phyloP scores from a whole-genome alignment of 2,329 filamentous ascomycete species.

The Didymella arachidicola region DNA sequence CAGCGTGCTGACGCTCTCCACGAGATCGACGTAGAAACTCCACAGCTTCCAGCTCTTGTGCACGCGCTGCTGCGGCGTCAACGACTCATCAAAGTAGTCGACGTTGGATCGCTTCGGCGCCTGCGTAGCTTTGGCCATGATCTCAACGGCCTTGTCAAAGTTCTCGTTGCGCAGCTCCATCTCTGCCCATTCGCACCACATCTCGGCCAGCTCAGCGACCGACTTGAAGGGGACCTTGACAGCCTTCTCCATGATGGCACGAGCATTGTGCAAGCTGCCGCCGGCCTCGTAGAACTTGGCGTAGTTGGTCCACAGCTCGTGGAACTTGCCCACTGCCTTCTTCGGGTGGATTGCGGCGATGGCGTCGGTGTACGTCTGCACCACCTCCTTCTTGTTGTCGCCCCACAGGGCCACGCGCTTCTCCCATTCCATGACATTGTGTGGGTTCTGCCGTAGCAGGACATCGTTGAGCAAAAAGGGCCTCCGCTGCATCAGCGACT shows the following conservation, averaged over 20 bases:
- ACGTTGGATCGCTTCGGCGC: constrained; percentile 97
- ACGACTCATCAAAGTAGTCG: constrained; percentile 97
- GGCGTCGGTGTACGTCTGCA: constrained; percentile 92
- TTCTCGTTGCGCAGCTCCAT: constrained; percentile 97
- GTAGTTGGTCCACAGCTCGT: constrained; percentile 95
- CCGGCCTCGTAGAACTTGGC: constrained; percentile 95
- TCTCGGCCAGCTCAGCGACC: constrained; percentile 94
- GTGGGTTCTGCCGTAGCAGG: constrained; percentile 90
- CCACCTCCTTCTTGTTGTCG: constrained; percentile 87
- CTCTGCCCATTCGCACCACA: constrained; percentile 99
- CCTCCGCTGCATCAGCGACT: constrained; percentile 95
- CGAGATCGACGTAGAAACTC: constrained; percentile 98
- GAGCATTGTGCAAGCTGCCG: constrained; percentile 81
- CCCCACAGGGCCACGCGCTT: constrained; percentile 97
- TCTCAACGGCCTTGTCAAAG: constrained; percentile 90
- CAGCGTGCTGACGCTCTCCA: constrained; percentile 89
- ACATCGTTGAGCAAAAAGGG: constrained; percentile 98
- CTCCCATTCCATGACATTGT: constrained; percentile 96
- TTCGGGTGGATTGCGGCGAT: constrained; percentile 94
- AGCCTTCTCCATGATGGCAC: constrained; percentile 96
- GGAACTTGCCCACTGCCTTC: constrained; percentile 90
- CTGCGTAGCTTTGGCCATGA: constrained; percentile 97
- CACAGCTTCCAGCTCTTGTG: constrained; percentile 99
- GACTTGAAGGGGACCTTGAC: constrained; percentile 98
- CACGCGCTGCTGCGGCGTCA: constrained; percentile 93